A percentile compares a stretch with the other conserved stretches of the same genome.
Conservation (phyloP, 306 rosid species). For the Ochetophila trinervis region DNA sequence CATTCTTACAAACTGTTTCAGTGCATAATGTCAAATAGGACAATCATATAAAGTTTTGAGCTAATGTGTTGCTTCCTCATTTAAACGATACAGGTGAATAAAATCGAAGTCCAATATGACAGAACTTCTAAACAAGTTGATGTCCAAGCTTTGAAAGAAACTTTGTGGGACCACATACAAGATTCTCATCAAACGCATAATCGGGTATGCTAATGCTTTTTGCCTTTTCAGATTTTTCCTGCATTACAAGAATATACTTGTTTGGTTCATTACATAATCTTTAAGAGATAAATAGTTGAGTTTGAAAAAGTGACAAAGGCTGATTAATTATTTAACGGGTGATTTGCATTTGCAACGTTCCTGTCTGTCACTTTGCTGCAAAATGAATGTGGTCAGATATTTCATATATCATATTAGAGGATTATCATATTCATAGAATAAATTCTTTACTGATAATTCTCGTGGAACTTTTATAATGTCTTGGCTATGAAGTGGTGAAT, state of each 20-base stretch:
- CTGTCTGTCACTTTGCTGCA: background rate
- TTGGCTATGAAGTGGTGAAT: background rate
- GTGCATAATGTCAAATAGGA: background rate
- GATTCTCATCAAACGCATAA: conserved; percentile 39
- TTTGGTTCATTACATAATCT: too few relatives aligned
- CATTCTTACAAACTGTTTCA: background rate
- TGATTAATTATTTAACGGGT: background rate
- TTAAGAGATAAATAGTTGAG: background rate
- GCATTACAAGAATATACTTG: background rate
- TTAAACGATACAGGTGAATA: conserved; percentile 59
- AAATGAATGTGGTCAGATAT: background rate
- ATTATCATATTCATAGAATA: too few relatives aligned
- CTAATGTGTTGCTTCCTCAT: conserved; percentile 27
- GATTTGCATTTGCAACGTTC: background rate
- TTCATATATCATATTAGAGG: background rate
- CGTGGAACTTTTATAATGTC: background rate
- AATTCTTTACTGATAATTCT: background rate
- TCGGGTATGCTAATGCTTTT: conserved; percentile 48
- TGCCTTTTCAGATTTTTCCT: background rate
- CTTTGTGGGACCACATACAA: conserved; percentile 78
- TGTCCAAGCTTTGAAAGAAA: conserved; percentile 74
- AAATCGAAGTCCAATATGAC: conserved; percentile 89
- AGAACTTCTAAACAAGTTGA: conserved; percentile 94
- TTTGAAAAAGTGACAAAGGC: background rate
- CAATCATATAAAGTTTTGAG: conserved; percentile 12